A percentile compares a stretch with the other conserved stretches of the same genome.
Evolutionary conservation across 2,329 filamentous ascomycete species (phyloP).

Genomic region (Nigrograna mackinnonii): DNA sequence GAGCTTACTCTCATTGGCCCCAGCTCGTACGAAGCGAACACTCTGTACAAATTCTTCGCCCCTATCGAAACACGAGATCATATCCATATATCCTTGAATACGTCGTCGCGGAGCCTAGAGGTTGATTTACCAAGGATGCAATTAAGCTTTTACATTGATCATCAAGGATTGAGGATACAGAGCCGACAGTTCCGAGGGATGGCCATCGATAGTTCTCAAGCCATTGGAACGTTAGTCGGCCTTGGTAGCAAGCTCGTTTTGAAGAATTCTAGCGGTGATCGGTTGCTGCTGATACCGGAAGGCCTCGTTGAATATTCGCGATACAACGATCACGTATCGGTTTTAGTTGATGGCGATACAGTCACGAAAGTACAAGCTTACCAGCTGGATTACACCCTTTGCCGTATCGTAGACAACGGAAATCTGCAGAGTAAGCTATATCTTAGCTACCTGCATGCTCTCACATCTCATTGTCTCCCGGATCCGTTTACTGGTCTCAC

Average conservation of each 20-base stretch:
- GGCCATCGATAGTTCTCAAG: slow-evolving; percentile 26
- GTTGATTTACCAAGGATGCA: slow-evolving; percentile 21
- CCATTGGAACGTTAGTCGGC: slow-evolving; percentile 24
- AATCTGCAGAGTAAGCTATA: slow-evolving; percentile 57
- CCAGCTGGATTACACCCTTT: slow-evolving; percentile 53
- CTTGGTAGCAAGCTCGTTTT: slow-evolving; percentile 25
- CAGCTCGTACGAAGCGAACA: slow-evolving; percentile 8
- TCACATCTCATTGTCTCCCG: slow-evolving; percentile 57
- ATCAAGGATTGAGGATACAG: slow-evolving; percentile 8
- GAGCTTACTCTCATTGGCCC: slow-evolving; percentile 8
- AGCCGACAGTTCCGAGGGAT: slow-evolving; percentile 30
- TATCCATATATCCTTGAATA: slow-evolving; percentile 20
- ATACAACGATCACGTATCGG: background rate
- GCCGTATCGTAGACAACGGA: slow-evolving; percentile 55
- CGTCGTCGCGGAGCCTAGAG: background rate
- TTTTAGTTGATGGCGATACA: slow-evolving; percentile 2
- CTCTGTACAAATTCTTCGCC: slow-evolving; percentile 14
- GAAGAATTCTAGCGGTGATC: slow-evolving; percentile 19
- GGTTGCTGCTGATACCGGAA: slow-evolving; percentile 42
- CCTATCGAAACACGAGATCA: slow-evolving; percentile 17
- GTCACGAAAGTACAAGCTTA: slow-evolving; percentile 47
- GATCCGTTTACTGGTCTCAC: slow-evolving; percentile 55
- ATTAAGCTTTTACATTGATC: slow-evolving; percentile 13
- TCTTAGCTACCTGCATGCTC: slow-evolving; percentile 56
- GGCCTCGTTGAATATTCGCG: background rate